Evolutionary conservation across 805 yeast species (phyloP).

Genomic region (Wilhelminamyces savonicus): DNA sequence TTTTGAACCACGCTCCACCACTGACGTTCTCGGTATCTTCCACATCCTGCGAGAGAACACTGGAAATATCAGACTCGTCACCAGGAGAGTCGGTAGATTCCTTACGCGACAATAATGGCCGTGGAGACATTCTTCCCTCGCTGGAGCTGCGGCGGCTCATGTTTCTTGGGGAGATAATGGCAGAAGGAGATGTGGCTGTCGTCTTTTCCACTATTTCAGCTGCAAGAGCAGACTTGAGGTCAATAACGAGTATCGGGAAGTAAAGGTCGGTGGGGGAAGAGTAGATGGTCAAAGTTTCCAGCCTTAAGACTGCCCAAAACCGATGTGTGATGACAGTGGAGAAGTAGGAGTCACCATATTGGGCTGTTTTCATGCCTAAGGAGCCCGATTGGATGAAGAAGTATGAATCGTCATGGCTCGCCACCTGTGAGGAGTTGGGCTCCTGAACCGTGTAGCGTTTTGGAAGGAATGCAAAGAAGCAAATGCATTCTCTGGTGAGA

Average conservation of each 20-base stretch:
- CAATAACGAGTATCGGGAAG: constrained; percentile 74
- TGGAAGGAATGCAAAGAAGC: constrained; percentile 80
- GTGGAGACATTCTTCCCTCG: constrained; percentile 3
- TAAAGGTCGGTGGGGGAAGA: constrained; percentile 71
- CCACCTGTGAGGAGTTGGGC: no score
- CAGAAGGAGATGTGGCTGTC: not conserved
- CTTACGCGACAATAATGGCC: constrained; percentile 3
- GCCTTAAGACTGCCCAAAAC: constrained; percentile 76
- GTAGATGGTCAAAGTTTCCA: constrained; percentile 63
- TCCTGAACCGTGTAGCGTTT: constrained; percentile 14
- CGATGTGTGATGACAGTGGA: constrained; percentile 37
- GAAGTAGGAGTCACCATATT: constrained; percentile 32
- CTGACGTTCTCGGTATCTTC: constrained; percentile 21
- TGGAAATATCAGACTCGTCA: constrained; percentile 16
- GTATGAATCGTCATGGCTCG: constrained; percentile 17
- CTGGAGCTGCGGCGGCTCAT: not conserved
- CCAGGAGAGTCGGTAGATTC: constrained; percentile 6
- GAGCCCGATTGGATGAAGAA: constrained; percentile 28
- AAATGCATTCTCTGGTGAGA: constrained; percentile 55
- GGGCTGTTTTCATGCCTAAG: constrained; percentile 31
- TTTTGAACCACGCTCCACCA: constrained; percentile 45
- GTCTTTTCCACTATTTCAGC: constrained; percentile 45
- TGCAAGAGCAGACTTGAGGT: constrained; percentile 54
- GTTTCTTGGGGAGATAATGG: not conserved
- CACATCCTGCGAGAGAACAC: constrained; percentile 8